phyloP scores from a whole-genome alignment of 202 grass and related monocot genomes.

The Miscanthus sacchariflorus region DNA sequence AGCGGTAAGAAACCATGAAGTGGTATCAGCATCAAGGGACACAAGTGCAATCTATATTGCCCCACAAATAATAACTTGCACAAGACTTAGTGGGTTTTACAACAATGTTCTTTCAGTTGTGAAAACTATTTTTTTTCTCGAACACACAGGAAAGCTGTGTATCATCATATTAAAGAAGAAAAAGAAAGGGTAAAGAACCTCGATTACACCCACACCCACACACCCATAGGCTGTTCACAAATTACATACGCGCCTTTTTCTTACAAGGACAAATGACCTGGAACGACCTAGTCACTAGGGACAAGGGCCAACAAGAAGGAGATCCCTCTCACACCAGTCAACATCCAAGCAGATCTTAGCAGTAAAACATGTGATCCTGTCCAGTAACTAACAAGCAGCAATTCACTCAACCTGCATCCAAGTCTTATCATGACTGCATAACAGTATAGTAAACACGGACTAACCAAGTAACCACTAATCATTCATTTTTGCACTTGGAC shows the following conservation, averaged over 20 bases:
- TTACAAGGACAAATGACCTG: background rate
- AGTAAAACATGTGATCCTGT: background rate
- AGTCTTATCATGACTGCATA: slow-evolving; percentile 1
- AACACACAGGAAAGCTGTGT: background rate
- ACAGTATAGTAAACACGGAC: background rate
- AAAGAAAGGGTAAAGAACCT: background rate
- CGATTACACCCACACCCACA: background rate
- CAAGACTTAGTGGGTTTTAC: slow-evolving; percentile 20
- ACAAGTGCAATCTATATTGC: background rate
- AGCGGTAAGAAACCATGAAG: slow-evolving; percentile 23
- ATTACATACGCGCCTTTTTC: background rate
- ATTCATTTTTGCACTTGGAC: slow-evolving; percentile 6
- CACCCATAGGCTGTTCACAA: background rate
- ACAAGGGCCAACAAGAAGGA: background rate
- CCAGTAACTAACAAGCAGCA: slow-evolving; percentile 15
- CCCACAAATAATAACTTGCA: slow-evolving; percentile 42
- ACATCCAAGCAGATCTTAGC: background rate
- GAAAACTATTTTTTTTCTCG: background rate
- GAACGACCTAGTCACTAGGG: background rate
- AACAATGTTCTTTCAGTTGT: slow-evolving; percentile 42
- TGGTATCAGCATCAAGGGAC: slow-evolving; percentile 32
- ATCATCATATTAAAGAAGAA: background rate
- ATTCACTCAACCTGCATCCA: slow-evolving; percentile 16
- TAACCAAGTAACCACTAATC: background rate
- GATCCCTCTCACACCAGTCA: background rate